Evolutionary conservation across 2,329 filamentous ascomycete species (phyloP), one percentile per base, ranked within the genome.

Genomic region (Orbilia oligospora): DNA sequence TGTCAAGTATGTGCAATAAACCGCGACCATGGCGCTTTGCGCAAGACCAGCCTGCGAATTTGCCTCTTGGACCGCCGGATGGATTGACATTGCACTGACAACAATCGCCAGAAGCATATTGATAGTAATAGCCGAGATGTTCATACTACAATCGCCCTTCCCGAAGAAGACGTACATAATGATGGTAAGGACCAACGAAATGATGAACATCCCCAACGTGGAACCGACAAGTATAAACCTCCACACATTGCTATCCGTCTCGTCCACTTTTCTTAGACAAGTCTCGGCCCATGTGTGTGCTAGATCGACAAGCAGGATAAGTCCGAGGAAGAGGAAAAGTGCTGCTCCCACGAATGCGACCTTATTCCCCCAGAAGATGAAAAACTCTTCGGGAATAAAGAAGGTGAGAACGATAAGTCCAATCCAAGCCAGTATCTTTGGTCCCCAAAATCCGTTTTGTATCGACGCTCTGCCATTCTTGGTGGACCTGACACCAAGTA

Each of bases 371-470:
- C 94, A 99, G 49, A 78, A 69, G 81, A 97, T 90, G 86, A 97
- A 98, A 88, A 99, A 98, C 30, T 87, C 87, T 83, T 99, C 95
- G 16, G 96, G 96, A 72, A 99, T 97, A 83, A 99, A 90, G 87
- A 98, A 99, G 27, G 94, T 97, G 75, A 97, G 84, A 76, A 97
- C 93, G 77, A 98, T 90, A 81, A 98, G 89, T 14, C 88, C 90
- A 63, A 97, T 84, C 96, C 96, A 99, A 66, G 91, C 90, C 77
- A 97, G 89, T 75, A 99, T 88, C 86, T 99, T 99, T 55, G 96
- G 96, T 0, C 94, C 96, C 96, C 96, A 99, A 85, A 93, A 99
- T n/a, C 95, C 96, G 86, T 99, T 99, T 84, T 99, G 96, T 49
- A 76, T 76, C 24, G 56, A 41, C n/a, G 72, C 73, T 80, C 96